phyloP scores from a whole-genome alignment of 352 stramenopile genomes.

The Phytophthora pini region DNA sequence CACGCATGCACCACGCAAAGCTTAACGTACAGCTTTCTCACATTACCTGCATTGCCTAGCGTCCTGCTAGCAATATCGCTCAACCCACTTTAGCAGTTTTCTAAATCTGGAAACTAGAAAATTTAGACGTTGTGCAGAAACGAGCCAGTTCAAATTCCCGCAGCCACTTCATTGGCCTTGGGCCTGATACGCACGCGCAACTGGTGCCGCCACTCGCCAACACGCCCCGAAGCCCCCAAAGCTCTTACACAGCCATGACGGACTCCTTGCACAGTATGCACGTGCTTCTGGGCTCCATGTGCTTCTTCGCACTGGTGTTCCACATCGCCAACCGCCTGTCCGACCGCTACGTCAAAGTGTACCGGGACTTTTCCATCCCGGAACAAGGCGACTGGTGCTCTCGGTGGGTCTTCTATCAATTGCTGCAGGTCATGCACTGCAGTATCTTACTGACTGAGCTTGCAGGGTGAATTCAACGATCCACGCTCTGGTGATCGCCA shows the following conservation, averaged over 20 bases:
- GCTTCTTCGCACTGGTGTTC: constrained; percentile 69
- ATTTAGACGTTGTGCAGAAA: constrained; percentile 10
- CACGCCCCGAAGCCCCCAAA: neutral
- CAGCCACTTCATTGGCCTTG: constrained; percentile 2
- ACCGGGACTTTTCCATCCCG: constrained; percentile 68
- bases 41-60: too few species aligned
- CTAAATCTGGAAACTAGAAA: constrained; percentile 7
- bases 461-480: constrained; percentile 83
- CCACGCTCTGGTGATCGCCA: constrained; percentile 71
- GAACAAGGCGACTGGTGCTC: constrained; percentile 87
- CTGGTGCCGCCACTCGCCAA: constrained; percentile 20
- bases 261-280: constrained; percentile 39
- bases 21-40: too few species aligned
- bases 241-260: constrained; percentile 10
- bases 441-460: constrained; percentile 5
- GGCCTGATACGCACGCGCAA: constrained; percentile 22
- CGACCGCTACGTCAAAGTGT: constrained; percentile 60
- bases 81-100: neutral
- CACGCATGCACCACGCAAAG: too few species aligned
- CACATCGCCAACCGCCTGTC: constrained; percentile 57
- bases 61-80: too few species aligned
- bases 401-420: constrained; percentile 48
- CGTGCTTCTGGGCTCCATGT: constrained; percentile 61
- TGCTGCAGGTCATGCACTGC: neutral
- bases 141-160: constrained; percentile 15